Base-by-base conservation (phyloP, 192 early-diverging fungal species). In the Linnemannia hyalina region DNA sequence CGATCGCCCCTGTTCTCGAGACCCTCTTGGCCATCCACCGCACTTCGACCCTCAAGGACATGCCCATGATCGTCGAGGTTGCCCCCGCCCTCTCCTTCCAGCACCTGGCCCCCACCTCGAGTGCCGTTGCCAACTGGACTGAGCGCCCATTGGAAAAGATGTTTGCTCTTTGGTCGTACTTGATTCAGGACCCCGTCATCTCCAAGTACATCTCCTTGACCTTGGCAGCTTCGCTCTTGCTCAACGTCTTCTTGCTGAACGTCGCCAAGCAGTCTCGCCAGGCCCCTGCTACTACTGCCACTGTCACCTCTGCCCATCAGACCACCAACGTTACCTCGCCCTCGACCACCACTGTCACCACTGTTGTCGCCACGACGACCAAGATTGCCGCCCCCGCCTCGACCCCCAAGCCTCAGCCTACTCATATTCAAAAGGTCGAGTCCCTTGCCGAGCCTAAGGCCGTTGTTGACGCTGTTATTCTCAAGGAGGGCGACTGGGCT, bases 211-310 rank as follows among this genome's bases (percentile, higher is more conserved):
- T 92, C 41, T 88, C 84, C 6, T 32, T 92, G 55, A 83, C 88
- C 35, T 80, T 93, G 23, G 86, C 85, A 54, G 80, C 89, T 22
- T 92, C 91, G 0, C 80, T 93, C 6, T 76, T 92, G 57, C 88
- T 93, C 71, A 93, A 93, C 74, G 90, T 90, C 55, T 93, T 92
- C 52, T 81, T 93, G 55, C 91, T 93, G 55, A 93, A 93, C 74
- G 88, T 90, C n/a, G 89, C 90, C 71, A 93, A 92, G 68, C 91
- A 91, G 78, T 89, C 89, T 35, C 85, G 88, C 32, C 87, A 89
- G 44, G 74, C 77, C 20, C 87, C 82, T 23, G 74, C 74, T 44
- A 47, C 77, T 20, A 32, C 80, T 16, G 18, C 75, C 16, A 29
- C 83, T n/a, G 63, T n/a, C 26, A 60, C 74, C 35, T 29, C 57